These are phyloP conservation scores for Pseudogymnoascus sp. DNA, from an alignment of 2,329 filamentous ascomycete species.

Conservation along the genomic window DNA sequence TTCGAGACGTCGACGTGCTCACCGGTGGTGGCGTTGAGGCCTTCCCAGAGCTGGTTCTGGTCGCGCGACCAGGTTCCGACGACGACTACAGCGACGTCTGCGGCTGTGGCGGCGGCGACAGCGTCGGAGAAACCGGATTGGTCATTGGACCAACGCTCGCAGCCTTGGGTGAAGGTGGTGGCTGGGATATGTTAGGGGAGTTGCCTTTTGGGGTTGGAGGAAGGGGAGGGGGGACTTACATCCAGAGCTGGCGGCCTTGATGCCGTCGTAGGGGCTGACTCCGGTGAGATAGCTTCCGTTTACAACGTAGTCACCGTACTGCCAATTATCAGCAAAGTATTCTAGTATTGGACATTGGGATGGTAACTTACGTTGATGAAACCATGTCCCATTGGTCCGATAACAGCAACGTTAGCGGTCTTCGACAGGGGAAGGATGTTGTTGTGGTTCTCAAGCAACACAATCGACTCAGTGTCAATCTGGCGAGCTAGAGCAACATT, in stretches of 20 bases:
- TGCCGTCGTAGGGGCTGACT: conserved; percentile 63
- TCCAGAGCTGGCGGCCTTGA: conserved; percentile 52
- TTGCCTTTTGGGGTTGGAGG: background rate
- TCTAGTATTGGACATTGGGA: conserved; percentile 1
- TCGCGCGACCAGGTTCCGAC: conserved; percentile 72
- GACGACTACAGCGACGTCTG: conserved; percentile 66
- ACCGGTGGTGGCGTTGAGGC: conserved; percentile 66
- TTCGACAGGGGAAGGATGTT: conserved; percentile 58
- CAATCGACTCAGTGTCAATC: conserved; percentile 72
- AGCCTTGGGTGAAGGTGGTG: conserved; percentile 62
- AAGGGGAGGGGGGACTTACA: conserved; percentile 22
- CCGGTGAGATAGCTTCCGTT: conserved; percentile 56
- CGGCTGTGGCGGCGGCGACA: conserved; percentile 54
- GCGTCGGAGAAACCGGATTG: conserved; percentile 62
- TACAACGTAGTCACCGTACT: conserved; percentile 70
- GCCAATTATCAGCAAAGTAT: conserved; percentile 2
- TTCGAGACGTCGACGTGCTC: conserved; percentile 63
- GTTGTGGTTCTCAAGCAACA: conserved; percentile 71
- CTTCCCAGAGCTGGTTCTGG: conserved; percentile 62
- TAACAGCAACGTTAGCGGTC: conserved; percentile 62
- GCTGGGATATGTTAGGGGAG: conserved; percentile 9
- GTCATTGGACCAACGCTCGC: conserved; percentile 65
- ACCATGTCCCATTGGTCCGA: conserved; percentile 67
- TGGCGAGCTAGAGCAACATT: conserved; percentile 64
- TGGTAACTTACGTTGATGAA: conserved; percentile 56